Conservation (phyloP, 2,329 filamentous ascomycete genomes). For the Neonectria neomacrospora region DNA sequence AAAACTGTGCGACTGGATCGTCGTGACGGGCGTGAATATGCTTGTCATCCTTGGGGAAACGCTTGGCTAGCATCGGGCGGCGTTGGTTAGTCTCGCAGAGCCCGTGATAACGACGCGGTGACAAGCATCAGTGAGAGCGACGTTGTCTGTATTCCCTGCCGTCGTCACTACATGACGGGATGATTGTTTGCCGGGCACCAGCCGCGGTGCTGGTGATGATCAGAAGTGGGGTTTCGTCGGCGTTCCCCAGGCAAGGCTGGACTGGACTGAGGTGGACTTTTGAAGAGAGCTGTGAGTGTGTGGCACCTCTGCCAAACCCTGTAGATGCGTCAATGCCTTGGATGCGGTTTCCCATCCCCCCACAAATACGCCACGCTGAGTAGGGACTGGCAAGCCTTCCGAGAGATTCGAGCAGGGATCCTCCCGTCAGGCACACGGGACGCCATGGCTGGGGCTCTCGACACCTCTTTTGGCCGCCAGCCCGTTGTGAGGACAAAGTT, state of each 20-base stretch:
- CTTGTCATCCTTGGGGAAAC: constrained; percentile 20
- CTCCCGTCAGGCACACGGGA: constrained; percentile 33
- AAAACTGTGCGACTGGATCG: constrained; percentile 23
- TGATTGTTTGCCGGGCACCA: constrained; percentile 16
- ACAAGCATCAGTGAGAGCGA: constrained; percentile 6
- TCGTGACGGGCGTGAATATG: constrained; percentile 21
- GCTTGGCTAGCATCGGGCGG: constrained; percentile 20
- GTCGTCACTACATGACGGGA: constrained; percentile 6
- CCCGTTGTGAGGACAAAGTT: constrained; percentile 11
- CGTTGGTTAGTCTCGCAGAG: constrained; percentile 13
- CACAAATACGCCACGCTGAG: constrained; percentile 25
- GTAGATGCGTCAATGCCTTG: constrained; percentile 56
- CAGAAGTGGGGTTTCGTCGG: constrained; percentile 20
- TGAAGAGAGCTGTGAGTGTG: constrained; percentile 26
- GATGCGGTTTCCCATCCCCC: constrained; percentile 46
- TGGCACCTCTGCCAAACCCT: constrained; percentile 43
- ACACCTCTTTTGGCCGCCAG: constrained; percentile 16
- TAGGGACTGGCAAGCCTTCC: constrained; percentile 39
- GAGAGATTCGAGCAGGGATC: constrained; percentile 33
- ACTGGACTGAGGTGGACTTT: constrained; percentile 11
- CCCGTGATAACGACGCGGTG: constrained; percentile 2
- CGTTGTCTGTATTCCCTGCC: not conserved
- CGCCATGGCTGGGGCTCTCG: constrained; percentile 21
- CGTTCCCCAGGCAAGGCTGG: constrained; percentile 7
- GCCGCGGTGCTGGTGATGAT: constrained; percentile 11